phyloP scores from a whole-genome alignment of 1,284 basidiomycete species.

The Afroboletus lepidellus region DNA sequence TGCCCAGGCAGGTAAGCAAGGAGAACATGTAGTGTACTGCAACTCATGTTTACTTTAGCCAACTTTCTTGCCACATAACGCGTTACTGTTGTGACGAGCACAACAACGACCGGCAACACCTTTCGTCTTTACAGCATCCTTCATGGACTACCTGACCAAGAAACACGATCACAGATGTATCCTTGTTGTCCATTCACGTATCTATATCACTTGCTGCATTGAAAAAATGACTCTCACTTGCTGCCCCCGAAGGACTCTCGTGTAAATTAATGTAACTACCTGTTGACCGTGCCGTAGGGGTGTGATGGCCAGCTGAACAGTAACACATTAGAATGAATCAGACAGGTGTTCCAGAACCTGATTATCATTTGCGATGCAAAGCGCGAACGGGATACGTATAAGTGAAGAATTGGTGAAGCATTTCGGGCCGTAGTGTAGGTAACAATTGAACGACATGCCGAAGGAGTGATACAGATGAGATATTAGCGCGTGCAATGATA shows the following conservation, averaged over 20 bases:
- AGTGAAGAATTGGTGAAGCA: slow-evolving; percentile 17
- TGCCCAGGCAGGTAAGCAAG: slow-evolving; percentile 52
- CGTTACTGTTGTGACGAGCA: background rate
- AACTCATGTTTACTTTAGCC: slow-evolving; percentile 33
- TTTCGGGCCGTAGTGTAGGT: slow-evolving; percentile 8
- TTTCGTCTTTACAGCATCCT: slow-evolving; percentile 7
- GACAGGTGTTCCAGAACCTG: slow-evolving; percentile 13
- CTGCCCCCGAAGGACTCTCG: slow-evolving; percentile 14
- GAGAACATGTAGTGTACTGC: background rate
- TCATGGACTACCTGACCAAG: slow-evolving; percentile 18
- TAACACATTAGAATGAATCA: background rate
- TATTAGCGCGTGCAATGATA: slow-evolving; percentile 12
- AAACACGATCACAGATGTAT: slow-evolving; percentile 27
- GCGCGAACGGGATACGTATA: slow-evolving; percentile 28
- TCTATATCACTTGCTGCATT: slow-evolving; percentile 34
- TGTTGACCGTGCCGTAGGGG: slow-evolving; percentile 8
- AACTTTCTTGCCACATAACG: slow-evolving; percentile 37
- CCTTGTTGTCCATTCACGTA: slow-evolving; percentile 27
- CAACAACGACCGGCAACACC: background rate
- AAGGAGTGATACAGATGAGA: slow-evolving; percentile 12
- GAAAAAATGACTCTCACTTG: slow-evolving; percentile 21
- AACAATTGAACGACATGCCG: slow-evolving; percentile 9
- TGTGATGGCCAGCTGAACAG: background rate
- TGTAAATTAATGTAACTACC: slow-evolving; percentile 36
- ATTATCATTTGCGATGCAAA: slow-evolving; percentile 10